Evolutionary conservation across 768 basidiomycete genomes (phyloP).

Genomic region (Strobilomyces echinocephalus): DNA sequence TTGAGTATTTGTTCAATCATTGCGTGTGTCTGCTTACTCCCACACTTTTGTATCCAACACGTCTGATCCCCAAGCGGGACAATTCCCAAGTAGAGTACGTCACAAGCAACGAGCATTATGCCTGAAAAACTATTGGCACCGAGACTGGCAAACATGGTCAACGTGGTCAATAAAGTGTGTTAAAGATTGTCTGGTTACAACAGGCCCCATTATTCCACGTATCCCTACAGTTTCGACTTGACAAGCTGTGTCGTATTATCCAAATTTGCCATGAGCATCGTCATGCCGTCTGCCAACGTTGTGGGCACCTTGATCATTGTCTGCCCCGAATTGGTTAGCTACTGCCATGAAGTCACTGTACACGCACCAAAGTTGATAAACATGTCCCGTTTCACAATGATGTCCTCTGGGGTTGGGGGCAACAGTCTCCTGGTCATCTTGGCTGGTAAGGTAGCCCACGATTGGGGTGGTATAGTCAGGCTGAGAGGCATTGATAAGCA

Average conservation of each 20-base stretch:
- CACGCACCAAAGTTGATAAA: slow-evolving; percentile 81
- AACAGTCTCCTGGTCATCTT: slow-evolving; percentile 72
- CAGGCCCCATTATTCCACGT: not conserved
- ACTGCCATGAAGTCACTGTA: not conserved
- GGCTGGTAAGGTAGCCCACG: slow-evolving; percentile 84
- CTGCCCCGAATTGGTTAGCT: slow-evolving; percentile 32
- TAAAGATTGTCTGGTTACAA: not conserved
- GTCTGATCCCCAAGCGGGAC: not conserved
- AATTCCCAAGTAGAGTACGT: too few species aligned
- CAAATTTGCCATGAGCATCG: slow-evolving; percentile 69
- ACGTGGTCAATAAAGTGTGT: too few species aligned
- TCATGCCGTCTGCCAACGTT: slow-evolving; percentile 68
- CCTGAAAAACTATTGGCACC: too few species aligned
- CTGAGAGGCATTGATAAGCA: slow-evolving; percentile 29
- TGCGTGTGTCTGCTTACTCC: too few species aligned
- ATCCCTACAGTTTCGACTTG: slow-evolving; percentile 52
- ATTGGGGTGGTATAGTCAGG: slow-evolving; percentile 91
- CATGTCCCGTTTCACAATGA: slow-evolving; percentile 71
- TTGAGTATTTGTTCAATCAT: not conserved
- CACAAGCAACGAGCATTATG: too few species aligned
- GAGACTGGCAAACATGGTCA: too few species aligned
- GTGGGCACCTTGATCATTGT: slow-evolving; percentile 83
- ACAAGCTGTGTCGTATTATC: slow-evolving; percentile 29
- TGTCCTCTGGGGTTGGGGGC: slow-evolving; percentile 73
- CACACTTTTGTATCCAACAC: not conserved